phyloP scores from a whole-genome alignment of 352 stramenopile genomes.

The Thalassiosira hispida region DNA sequence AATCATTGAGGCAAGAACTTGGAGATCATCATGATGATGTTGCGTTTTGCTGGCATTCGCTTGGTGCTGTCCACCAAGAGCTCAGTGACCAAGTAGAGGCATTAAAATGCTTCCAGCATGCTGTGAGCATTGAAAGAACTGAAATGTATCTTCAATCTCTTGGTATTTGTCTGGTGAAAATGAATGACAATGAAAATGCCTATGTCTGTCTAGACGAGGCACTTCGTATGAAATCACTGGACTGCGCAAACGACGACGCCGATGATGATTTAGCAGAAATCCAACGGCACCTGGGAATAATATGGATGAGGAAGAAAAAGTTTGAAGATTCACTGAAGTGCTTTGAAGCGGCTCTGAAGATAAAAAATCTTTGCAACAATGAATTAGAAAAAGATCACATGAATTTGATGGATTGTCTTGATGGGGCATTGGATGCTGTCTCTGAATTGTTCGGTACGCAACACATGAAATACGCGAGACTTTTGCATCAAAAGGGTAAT shows the following conservation, averaged over 20 bases:
- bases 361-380: conserved; percentile 52
- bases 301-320: conserved; percentile 61
- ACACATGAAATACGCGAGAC: conserved; percentile 63
- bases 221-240: conserved; percentile 65
- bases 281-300: conserved; percentile 59
- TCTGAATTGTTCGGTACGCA: conserved; percentile 48
- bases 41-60: conserved; percentile 69
- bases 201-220: conserved; percentile 66
- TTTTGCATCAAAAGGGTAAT: conserved; percentile 65
- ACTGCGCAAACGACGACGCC: conserved; percentile 35
- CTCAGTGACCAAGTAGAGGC: conserved; percentile 49
- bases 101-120: conserved; percentile 60
- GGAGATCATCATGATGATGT: conserved; percentile 65
- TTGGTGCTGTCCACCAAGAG: conserved; percentile 58
- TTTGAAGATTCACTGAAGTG: conserved; percentile 64
- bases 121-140: conserved; percentile 60
- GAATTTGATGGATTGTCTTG: conserved; percentile 63
- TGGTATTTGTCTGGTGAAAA: conserved; percentile 55
- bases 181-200: conserved; percentile 69
- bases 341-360: conserved; percentile 64
- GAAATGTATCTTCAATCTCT: conserved; percentile 61
- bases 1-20: conserved; percentile 60
- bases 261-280: conserved; percentile 73
- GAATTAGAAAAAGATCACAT: conserved; percentile 55
- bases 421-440: conserved; percentile 57